Evolutionary conservation across 805 yeast genomes (phyloP).

Genomic region (Yamadazyma endophytica): DNA sequence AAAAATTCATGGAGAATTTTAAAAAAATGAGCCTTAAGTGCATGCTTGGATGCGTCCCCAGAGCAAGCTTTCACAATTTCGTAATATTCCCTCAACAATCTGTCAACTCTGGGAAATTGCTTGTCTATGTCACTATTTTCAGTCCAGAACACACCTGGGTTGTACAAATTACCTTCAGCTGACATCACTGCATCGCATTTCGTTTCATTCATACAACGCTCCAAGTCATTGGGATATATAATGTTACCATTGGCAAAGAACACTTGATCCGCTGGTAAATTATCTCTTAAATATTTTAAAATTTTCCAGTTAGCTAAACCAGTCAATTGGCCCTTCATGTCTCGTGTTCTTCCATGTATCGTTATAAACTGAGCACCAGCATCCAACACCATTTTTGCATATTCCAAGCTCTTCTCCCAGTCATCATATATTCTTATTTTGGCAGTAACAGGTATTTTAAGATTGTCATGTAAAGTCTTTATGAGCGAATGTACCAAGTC

Average conservation of each 20-base stretch:
- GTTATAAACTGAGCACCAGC: constrained; percentile 97
- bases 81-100: constrained; percentile 77
- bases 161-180: constrained; percentile 91
- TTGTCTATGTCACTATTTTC: constrained; percentile 48
- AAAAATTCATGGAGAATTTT: constrained; percentile 80
- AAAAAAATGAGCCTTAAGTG: constrained; percentile 92
- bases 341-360: constrained; percentile 93
- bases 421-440: constrained; percentile 89
- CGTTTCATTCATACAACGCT: constrained; percentile 59
- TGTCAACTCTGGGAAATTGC: constrained; percentile 83
- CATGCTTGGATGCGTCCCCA: constrained; percentile 70
- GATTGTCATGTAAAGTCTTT: constrained; percentile 64
- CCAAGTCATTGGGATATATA: constrained; percentile 81
- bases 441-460: constrained; percentile 89
- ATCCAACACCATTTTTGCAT: constrained; percentile 81
- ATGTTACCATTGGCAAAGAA: constrained; percentile 94
- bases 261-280: constrained; percentile 74
- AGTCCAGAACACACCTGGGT: constrained; percentile 86
- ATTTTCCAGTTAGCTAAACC: constrained; percentile 94
- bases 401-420: constrained; percentile 74
- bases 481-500: constrained; percentile 70
- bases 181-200: constrained; percentile 92
- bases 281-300: constrained; percentile 69
- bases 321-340: constrained; percentile 95
- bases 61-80: constrained; percentile 60